A percentile compares a stretch with the other conserved stretches of the same genome.
These are phyloP conservation scores for Fusarium staphyleae DNA, from an alignment of 2,329 filamentous ascomycete genomes.

Conservation along the genomic window DNA sequence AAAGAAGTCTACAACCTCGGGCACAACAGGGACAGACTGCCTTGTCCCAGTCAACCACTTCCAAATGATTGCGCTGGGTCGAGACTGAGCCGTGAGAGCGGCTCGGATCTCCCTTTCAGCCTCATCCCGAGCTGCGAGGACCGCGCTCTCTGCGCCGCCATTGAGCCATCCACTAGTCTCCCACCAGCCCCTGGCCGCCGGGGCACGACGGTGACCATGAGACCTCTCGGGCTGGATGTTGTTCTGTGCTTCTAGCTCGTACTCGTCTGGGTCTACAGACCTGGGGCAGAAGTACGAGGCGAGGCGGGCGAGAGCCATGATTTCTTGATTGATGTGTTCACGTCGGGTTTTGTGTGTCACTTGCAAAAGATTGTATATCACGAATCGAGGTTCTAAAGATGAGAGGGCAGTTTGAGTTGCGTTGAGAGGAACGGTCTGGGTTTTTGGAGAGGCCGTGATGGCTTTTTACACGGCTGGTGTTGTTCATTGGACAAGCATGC, in stretches of 20 bases:
- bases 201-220: background rate
- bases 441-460: background rate
- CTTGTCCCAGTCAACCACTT: background rate
- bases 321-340: background rate
- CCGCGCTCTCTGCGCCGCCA: background rate
- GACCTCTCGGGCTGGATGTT: background rate
- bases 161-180: background rate
- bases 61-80: background rate
- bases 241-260: background rate
- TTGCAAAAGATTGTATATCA: background rate
- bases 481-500: background rate
- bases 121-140: background rate
- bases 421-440: background rate
- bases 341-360: background rate
- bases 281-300: background rate
- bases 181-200: constrained; percentile 1
- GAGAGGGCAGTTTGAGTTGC: background rate
- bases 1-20: background rate
- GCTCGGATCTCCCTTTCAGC: constrained; percentile 2
- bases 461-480: background rate
- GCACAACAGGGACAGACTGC: background rate
- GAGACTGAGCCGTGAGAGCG: background rate
- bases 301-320: background rate
- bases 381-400: background rate
- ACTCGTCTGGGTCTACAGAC: background rate